Conservation (phyloP, 2,329 filamentous ascomycete genomes). For the Beauveria caledonica region DNA sequence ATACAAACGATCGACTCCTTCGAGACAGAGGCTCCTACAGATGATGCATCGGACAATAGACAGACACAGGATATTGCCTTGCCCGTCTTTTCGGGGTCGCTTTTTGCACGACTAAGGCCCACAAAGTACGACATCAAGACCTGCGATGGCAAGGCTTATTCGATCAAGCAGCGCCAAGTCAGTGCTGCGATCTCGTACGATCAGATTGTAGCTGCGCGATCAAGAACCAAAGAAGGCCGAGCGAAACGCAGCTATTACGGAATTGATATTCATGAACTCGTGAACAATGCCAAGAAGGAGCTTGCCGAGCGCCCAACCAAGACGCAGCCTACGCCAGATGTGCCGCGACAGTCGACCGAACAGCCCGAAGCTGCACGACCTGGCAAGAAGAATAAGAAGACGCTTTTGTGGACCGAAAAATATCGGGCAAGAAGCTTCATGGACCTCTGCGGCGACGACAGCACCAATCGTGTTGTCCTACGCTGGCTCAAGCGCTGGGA, state of each 20-base stretch:
- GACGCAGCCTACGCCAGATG: conserved; percentile 18
- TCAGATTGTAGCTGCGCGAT: conserved; percentile 58
- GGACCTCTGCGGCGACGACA: conserved; percentile 88
- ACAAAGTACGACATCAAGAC: conserved; percentile 38
- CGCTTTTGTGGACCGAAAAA: conserved; percentile 90
- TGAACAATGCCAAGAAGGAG: conserved; percentile 62
- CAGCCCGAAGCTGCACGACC: conserved; percentile 8
- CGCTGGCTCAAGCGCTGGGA: conserved; percentile 96
- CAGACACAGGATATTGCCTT: conserved; percentile 12
- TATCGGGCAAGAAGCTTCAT: conserved; percentile 88
- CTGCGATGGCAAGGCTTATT: conserved; percentile 48
- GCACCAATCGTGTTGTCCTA: conserved; percentile 82
- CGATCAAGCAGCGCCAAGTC: conserved; percentile 46
- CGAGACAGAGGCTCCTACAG: background rate
- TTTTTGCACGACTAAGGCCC: conserved; percentile 19
- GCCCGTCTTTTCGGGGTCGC: conserved; percentile 21
- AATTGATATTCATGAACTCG: conserved; percentile 77
- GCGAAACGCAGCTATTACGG: conserved; percentile 80
- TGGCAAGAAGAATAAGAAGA: conserved; percentile 36
- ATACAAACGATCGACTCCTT: background rate
- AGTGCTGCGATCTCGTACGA: conserved; percentile 49
- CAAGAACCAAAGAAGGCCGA: conserved; percentile 56
- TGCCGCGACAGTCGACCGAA: conserved; percentile 37
- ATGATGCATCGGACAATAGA: background rate
- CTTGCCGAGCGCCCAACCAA: conserved; percentile 28